phyloP scores from a whole-genome alignment of 441 rosid genomes.

The Omphalea diandra region DNA sequence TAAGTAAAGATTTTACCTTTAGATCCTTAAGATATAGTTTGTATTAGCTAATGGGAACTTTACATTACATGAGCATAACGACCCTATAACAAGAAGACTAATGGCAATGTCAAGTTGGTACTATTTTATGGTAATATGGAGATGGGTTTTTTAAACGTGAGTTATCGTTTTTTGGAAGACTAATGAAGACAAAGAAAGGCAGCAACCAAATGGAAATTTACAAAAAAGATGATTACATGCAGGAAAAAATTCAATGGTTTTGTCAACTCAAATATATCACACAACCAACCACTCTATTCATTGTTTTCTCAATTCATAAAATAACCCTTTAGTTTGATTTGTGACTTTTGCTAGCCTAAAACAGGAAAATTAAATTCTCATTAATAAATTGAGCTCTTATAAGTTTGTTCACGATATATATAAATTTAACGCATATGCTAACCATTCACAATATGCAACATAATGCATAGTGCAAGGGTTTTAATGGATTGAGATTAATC shows the following conservation, averaged over 20 bases:
- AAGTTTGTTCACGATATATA: no score
- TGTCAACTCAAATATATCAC: background rate
- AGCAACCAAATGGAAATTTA: background rate
- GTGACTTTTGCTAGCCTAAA: background rate
- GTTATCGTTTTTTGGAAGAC: background rate
- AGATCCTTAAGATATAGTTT: no score
- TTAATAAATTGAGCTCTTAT: background rate
- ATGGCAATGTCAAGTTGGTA: no score
- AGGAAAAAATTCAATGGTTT: background rate
- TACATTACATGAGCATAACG: no score
- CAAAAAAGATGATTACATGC: background rate
- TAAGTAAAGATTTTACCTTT: no score
- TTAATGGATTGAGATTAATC: no score
- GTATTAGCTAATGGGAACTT: no score
- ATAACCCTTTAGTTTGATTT: background rate
- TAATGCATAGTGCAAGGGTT: no score
- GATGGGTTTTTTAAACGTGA: background rate
- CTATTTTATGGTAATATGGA: no score
- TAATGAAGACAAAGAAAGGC: background rate
- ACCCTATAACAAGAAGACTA: no score
- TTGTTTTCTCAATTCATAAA: background rate
- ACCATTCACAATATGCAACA: no score
- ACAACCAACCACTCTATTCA: conserved; percentile 14
- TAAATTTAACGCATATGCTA: no score
- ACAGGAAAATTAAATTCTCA: background rate